Evolutionary conservation across 2,329 filamentous ascomycete genomes (phyloP).

Genomic region (Ceratocystis cubensis): DNA sequence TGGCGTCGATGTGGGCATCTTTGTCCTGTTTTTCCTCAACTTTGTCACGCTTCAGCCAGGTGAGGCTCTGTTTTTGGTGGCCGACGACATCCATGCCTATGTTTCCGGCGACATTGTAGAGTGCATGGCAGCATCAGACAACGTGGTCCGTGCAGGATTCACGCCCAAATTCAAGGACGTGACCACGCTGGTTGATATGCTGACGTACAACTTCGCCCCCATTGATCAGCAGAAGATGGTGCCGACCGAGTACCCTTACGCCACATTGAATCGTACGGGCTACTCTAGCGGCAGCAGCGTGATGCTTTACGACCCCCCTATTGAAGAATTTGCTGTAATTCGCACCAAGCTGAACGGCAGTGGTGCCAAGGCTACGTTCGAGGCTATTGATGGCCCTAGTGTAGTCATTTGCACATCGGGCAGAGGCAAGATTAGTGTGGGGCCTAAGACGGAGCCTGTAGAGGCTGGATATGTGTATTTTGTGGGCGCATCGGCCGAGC

Average conservation of each 20-base stretch:
- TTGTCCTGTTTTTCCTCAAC: constrained; percentile 95
- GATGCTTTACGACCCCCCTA: constrained; percentile 82
- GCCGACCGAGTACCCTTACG: constrained; percentile 75
- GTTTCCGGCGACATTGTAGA: constrained; percentile 89
- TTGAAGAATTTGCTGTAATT: constrained; percentile 89
- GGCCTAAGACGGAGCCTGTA: constrained; percentile 63
- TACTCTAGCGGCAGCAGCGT: constrained; percentile 66
- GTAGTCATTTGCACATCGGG: constrained; percentile 85
- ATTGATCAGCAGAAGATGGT: constrained; percentile 91
- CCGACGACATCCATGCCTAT: constrained; percentile 96
- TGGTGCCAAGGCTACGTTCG: constrained; percentile 76
- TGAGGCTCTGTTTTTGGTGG: constrained; percentile 90
- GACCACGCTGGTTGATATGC: constrained; percentile 70
- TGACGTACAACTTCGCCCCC: constrained; percentile 91
- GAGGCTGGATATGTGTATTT: constrained; percentile 66
- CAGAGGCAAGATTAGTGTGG: constrained; percentile 71
- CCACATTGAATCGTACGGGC: constrained; percentile 63
- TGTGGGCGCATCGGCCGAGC: constrained; percentile 76
- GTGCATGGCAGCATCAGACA: constrained; percentile 98
- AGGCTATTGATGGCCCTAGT: constrained; percentile 74
- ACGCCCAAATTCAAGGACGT: constrained; percentile 99
- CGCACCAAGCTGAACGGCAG: constrained; percentile 59
- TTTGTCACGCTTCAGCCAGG: constrained; percentile 77
- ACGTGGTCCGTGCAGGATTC: constrained; percentile 92
- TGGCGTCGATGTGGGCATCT: constrained; percentile 78